Evolutionary conservation across 2,329 filamentous ascomycete species (phyloP).

Genomic region (Fusarium fracticaudum): DNA sequence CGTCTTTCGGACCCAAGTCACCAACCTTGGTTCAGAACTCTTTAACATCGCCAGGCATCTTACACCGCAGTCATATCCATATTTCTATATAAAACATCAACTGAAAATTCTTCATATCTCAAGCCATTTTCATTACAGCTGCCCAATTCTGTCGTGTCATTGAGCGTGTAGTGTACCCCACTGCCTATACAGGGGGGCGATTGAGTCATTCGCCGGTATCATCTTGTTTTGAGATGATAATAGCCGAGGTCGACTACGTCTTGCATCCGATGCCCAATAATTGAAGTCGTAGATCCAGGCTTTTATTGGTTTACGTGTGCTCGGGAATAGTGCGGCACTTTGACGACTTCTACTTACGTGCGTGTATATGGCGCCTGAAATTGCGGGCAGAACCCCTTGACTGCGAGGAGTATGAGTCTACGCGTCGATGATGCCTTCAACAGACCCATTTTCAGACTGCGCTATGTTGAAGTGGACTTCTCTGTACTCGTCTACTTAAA

Average conservation of each 20-base stretch:
- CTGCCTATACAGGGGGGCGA: not conserved
- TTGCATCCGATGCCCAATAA: accelerated
- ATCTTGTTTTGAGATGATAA: not conserved
- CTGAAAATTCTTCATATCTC: not conserved
- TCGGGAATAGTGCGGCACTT: not conserved
- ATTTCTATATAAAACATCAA: not conserved
- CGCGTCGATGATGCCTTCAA: not conserved
- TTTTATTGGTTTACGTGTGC: not conserved
- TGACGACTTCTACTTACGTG: not conserved
- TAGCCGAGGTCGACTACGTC: not conserved
- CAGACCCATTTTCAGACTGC: not conserved
- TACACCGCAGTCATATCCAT: not conserved
- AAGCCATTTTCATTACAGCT: not conserved
- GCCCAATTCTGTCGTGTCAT: not conserved
- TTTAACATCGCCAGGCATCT: not conserved
- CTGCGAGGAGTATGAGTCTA: not conserved
- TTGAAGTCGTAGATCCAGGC: accelerated
- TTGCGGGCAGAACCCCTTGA: not conserved
- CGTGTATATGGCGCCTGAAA: not conserved
- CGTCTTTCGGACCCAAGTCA: not conserved
- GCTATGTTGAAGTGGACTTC: accelerated
- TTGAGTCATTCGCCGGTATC: not conserved
- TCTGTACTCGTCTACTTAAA: not conserved
- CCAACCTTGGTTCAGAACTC: not conserved
- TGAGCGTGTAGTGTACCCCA: no score